These are phyloP conservation scores for Conringia planisiliqua DNA, from an alignment of 345 rosid genomes.

Conservation along the genomic window DNA sequence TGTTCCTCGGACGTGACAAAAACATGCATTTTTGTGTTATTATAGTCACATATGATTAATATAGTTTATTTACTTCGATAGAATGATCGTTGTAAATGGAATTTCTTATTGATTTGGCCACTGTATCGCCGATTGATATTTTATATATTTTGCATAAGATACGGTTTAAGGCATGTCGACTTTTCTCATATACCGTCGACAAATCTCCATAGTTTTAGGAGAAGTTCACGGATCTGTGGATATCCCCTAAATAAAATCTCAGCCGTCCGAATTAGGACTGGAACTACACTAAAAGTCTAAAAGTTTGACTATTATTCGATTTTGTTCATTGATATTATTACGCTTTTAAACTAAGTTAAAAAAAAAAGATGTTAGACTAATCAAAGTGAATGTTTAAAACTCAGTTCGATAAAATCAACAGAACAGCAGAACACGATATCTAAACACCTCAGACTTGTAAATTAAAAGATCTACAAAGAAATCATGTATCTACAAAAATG, in stretches of 20 bases:
- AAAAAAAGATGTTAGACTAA: background rate
- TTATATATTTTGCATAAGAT: background rate
- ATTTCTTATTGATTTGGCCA: background rate
- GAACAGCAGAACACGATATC: background rate
- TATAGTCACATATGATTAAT: background rate
- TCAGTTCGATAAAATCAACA: background rate
- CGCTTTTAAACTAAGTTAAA: background rate
- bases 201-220: conserved; percentile 25
- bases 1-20: conserved; percentile 39
- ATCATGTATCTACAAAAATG: no score
- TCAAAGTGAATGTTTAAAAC: background rate
- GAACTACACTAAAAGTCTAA: conserved; percentile 13
- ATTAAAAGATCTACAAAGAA: background rate
- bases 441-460: background rate
- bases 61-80: background rate
- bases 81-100: conserved; percentile 3
- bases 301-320: conserved; percentile 20
- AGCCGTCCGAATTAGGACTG: conserved; percentile 22
- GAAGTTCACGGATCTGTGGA: conserved; percentile 29
- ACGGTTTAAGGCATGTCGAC: conserved; percentile 1
- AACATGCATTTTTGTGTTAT: conserved; percentile 17
- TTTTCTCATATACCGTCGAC: conserved; percentile 12
- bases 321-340: background rate
- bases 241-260: background rate
- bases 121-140: background rate